Base-by-base conservation (phyloP, 495 filamentous ascomycete genomes). In the Recurvomyces mirabilis region DNA sequence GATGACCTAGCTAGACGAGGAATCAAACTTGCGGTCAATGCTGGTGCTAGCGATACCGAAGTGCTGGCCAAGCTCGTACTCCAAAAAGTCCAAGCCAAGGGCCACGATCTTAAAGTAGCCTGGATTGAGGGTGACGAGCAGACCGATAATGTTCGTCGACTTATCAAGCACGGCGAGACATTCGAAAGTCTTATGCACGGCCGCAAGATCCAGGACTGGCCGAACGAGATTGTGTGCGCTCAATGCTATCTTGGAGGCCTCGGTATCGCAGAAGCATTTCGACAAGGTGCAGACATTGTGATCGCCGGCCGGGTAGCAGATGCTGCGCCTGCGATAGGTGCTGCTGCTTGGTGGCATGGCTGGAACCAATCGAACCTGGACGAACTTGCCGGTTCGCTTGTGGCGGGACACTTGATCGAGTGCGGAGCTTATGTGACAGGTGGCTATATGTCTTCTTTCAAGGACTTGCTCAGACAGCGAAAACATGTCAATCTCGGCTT, bases 51-150 rank as follows among this genome's bases (percentile, higher is more conserved):
- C 15, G 56, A 59, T 37, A 59, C 56, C 9, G 53, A 59, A 30
- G 14, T 54, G 14, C 53, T 59, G 4, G 56, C 56, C 5, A 39
- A 59, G 33, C 10, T 59, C n/a, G 49, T 56, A 7, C 53, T 49
- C 46, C 47, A 54, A 30, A 30, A 37, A 29, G 50, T 48, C 21
- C 36, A 44, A 10, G 43, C 49, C 24, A 41, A 33, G 32, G 56
- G 49, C 5, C 47, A 38, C 26, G 45, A 51, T 32, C 23, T 59
- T 1, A 59, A 56, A 47, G 46, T 59, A 17, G 53, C 56, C 18
- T 59, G 56, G 56, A 55, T 59, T 25, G 56, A 59, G 48, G 56
- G 56, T 26, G 54, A 59, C 22, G 56, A 59, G 40, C 50, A 52
- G 26, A 57, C 56, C 0, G 51, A 48, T 14, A 38, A 42, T 13